phyloP scores from a whole-genome alignment of 139 green algal species.

The Coelastrella sp. region DNA sequence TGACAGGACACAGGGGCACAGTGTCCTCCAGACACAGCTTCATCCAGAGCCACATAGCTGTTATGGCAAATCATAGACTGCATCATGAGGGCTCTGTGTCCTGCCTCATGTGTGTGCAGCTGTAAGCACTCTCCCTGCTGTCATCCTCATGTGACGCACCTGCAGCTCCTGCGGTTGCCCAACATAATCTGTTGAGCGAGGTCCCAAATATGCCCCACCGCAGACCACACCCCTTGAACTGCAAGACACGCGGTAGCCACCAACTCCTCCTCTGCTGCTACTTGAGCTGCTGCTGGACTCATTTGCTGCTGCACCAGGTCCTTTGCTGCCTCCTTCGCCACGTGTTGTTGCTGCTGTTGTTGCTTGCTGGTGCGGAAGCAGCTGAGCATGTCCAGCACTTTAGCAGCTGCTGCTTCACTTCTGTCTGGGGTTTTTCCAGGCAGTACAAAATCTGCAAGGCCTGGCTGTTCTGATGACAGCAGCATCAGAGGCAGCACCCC shows the following conservation, averaged over 20 bases:
- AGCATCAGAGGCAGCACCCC: constrained; percentile 5
- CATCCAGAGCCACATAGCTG: no score
- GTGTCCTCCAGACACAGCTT: no score
- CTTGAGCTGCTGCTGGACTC: neutral
- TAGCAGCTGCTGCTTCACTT: neutral
- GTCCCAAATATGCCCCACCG: constrained; percentile 10
- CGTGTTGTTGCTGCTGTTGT: neutral
- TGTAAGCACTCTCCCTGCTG: neutral
- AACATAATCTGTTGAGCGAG: neutral
- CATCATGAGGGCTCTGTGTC: neutral
- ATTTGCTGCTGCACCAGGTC: neutral
- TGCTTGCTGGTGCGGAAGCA: neutral
- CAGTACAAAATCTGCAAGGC: no score
- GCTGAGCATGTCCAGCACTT: neutral
- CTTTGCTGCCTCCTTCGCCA: neutral
- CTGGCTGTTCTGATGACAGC: constrained; percentile 7
- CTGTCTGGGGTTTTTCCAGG: neutral
- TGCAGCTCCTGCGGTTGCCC: neutral
- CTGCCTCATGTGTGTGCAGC: neutral
- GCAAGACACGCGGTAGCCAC: neutral
- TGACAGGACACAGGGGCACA: no score
- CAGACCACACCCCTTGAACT: constrained; percentile 33
- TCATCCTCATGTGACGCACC: neutral
- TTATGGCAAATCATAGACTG: neutral
- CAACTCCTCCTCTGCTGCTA: constrained; percentile 16